Evolutionary conservation across 2,329 filamentous ascomycete genomes (phyloP).

Genomic region (Scedosporium apiospermum): DNA sequence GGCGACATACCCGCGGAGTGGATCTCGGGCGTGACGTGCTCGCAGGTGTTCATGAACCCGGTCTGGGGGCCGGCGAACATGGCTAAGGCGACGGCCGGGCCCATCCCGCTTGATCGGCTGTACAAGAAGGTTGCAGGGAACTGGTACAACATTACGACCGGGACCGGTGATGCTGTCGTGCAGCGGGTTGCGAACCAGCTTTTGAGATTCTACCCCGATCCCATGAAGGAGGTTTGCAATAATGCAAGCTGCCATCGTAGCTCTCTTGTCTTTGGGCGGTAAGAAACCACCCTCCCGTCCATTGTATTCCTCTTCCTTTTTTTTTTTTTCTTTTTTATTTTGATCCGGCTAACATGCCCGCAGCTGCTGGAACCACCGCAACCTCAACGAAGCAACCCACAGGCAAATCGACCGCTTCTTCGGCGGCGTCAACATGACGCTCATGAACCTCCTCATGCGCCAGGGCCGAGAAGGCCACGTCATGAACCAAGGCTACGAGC

Average conservation of each 20-base stretch:
- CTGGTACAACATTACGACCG: slow-evolving; percentile 46
- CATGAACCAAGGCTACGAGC: slow-evolving; percentile 38
- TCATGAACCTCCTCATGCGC: slow-evolving; percentile 45
- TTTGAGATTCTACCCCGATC: slow-evolving; percentile 47
- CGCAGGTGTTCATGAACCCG: slow-evolving; percentile 56
- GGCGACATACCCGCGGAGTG: slow-evolving; percentile 47
- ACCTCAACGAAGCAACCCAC: slow-evolving; percentile 58
- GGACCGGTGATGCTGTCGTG: slow-evolving; percentile 33
- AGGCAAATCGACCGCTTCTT: slow-evolving; percentile 51
- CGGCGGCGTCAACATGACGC: slow-evolving; percentile 51
- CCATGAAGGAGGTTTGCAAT: slow-evolving; percentile 47
- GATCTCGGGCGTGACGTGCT: slow-evolving; percentile 48
- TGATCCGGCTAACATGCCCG: neutral
- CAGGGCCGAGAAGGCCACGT: slow-evolving; percentile 42
- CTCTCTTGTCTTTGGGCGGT: slow-evolving; percentile 49
- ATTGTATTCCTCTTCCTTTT: neutral
- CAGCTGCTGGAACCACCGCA: slow-evolving; percentile 50
- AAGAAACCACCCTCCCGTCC: neutral
- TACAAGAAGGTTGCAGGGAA: slow-evolving; percentile 38
- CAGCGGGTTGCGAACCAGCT: slow-evolving; percentile 45
- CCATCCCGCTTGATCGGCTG: slow-evolving; percentile 37
- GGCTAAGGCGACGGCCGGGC: slow-evolving; percentile 41
- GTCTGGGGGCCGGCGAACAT: slow-evolving; percentile 47
- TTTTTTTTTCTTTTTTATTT: neutral
- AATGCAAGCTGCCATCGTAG: slow-evolving; percentile 52